phyloP scores from a whole-genome alignment of 2,329 filamentous ascomycete genomes.

The Alternaria longipes region DNA sequence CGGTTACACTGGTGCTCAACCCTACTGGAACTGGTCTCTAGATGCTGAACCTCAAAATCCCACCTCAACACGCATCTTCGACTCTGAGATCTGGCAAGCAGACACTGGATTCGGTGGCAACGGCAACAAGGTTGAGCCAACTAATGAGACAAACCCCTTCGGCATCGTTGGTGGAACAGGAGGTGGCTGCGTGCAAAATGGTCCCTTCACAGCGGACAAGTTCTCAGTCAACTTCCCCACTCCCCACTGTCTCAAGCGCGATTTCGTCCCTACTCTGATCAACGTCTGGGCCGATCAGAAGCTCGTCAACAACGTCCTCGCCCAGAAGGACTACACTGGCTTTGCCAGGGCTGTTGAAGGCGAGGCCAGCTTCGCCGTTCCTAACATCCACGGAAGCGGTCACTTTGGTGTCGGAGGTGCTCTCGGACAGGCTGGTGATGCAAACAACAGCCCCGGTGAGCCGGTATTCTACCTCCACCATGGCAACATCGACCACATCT shows the following conservation, averaged over 20 bases:
- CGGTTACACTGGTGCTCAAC: conserved; percentile 35
- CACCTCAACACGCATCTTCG: neutral
- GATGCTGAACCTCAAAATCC: conserved; percentile 32
- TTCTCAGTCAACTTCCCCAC: conserved; percentile 35
- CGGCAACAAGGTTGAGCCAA: too few relatives aligned
- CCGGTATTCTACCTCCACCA: neutral
- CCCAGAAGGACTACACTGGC: conserved; percentile 37
- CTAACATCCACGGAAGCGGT: neutral
- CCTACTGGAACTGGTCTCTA: conserved; percentile 50
- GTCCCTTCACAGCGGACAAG: too few relatives aligned
- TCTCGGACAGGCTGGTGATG: neutral
- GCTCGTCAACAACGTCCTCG: conserved; percentile 31
- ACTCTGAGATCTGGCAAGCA: neutral
- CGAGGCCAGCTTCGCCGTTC: conserved; percentile 33
- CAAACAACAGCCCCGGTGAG: neutral
- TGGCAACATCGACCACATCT: neutral
- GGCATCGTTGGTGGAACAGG: too few relatives aligned
- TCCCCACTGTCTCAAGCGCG: conserved; percentile 42
- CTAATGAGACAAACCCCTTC: too few relatives aligned
- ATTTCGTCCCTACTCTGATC: conserved; percentile 41
- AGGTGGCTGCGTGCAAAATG: neutral
- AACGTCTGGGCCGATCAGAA: conserved; percentile 31
- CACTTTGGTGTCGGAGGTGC: neutral
- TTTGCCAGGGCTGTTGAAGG: conserved; percentile 42
- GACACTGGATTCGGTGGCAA: neutral